phyloP scores from a whole-genome alignment of 2,329 filamentous ascomycete genomes.

The Leptosphaerulina australis region DNA sequence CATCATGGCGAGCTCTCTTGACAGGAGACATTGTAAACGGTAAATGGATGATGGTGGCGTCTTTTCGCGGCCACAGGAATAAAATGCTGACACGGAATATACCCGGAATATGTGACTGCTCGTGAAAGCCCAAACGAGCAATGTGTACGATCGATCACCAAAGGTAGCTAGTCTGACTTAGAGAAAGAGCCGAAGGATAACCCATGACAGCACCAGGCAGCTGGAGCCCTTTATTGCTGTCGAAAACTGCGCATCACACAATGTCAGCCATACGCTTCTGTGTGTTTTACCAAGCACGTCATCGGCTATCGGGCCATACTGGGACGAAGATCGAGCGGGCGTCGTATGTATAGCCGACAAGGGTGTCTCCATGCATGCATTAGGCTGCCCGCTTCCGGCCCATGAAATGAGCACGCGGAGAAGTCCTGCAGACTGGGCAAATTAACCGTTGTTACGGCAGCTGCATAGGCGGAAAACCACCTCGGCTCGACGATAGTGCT shows the following conservation, averaged over 20 bases:
- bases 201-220: conserved; percentile 3
- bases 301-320: conserved; percentile 23
- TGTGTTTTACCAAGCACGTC: conserved; percentile 25
- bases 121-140: conserved; percentile 10
- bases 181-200: neutral
- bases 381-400: conserved; percentile 4
- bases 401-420: conserved; percentile 10
- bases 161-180: conserved; percentile 1
- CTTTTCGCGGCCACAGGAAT: neutral
- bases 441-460: neutral
- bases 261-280: neutral
- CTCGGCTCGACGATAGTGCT: conserved; percentile 22
- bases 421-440: conserved; percentile 13
- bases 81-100: conserved; percentile 1
- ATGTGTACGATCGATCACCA: conserved; percentile 15
- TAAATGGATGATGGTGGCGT: neutral
- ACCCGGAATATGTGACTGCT: neutral
- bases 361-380: conserved; percentile 2
- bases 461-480: conserved; percentile 11
- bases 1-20: conserved; percentile 20
- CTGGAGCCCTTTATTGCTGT: conserved; percentile 16
- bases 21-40: conserved; percentile 30
- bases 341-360: conserved; percentile 10
- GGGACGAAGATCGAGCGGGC: conserved; percentile 6
- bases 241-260: conserved; percentile 4